These are phyloP conservation scores for Cephalotrichum gorgonifer DNA, from an alignment of 2,329 filamentous ascomycete genomes.

Conservation along the genomic window DNA sequence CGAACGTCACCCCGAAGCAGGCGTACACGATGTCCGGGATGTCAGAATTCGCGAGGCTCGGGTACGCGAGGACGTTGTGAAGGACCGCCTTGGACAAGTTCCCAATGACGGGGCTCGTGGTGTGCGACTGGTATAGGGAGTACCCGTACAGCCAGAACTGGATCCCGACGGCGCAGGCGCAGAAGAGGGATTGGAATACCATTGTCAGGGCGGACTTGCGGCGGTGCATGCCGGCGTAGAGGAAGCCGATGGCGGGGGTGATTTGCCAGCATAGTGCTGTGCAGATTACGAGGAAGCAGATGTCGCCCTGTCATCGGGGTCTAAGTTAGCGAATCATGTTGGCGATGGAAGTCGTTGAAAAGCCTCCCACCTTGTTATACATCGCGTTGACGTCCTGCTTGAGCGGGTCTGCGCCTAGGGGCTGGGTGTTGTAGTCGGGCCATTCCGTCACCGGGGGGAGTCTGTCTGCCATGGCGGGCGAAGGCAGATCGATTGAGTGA, in stretches of 20 bases:
- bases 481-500: no score
- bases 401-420: constrained; percentile 30
- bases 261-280: constrained; percentile 26
- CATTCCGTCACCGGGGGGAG: constrained; percentile 18
- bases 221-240: constrained; percentile 27
- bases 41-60: constrained; percentile 23
- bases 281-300: constrained; percentile 30
- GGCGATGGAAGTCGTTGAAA: background rate
- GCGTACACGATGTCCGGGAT: constrained; percentile 27
- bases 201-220: constrained; percentile 30
- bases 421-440: constrained; percentile 28
- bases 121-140: constrained; percentile 27
- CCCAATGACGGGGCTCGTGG: constrained; percentile 22
- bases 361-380: constrained; percentile 26
- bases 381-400: constrained; percentile 31
- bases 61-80: constrained; percentile 23
- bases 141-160: constrained; percentile 38
- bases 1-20: constrained; percentile 25
- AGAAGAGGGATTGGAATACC: constrained; percentile 36
- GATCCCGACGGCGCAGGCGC: constrained; percentile 30
- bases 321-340: background rate
- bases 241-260: constrained; percentile 26
- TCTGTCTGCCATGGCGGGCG: background rate
- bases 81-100: constrained; percentile 24
- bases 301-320: constrained; percentile 19